Base-by-base conservation (phyloP, 2,329 filamentous ascomycete species). In the Neopestalotiopsis rosae region DNA sequence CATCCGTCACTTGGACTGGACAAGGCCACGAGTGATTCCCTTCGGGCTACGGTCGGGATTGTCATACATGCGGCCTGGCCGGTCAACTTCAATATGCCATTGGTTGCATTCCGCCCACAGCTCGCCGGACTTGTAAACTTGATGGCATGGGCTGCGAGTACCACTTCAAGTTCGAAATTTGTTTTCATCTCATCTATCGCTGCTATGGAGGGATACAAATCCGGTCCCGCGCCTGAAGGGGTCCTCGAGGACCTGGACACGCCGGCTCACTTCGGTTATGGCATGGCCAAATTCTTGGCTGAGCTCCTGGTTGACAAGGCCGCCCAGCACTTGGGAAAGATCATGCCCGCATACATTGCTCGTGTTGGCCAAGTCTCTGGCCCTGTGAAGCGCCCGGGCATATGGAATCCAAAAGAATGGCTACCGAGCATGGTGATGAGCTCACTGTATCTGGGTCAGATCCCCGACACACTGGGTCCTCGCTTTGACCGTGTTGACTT, bases 331-430 rank as follows among this genome's bases (percentile, higher is more conserved):
- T 58, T 75, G 1, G 14, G 14, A 17, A 17, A 10, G 6, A 65
- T 62, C 0, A 30, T 73, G 28, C 57, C 70, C 9, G 69, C 74
- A 10, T 45, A 68, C 17, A 66, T 76, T 34, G 70, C 69, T 5
- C 72, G 76, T 4, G 73, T 78, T 0, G 76, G 77, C 20, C 77
- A 78, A 66, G 71, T 79, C 2, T 73, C 74, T 17, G 77, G 76
- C 4, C 58, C 75, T 2, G 67, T 68, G n/a, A 67, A 59, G 1
- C 17, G 61, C 17, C 56, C 10, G 6, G 80, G 79, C 1, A 52
- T 76, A 2, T 85, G 82, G 83, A 84, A 81, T 61, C 74, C 75
- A 5, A 73, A 76, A 3, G 83, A 85, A 73, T 84, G 81, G 73
- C 76, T 85, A 5, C 79, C 82, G 1, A 80, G 78, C 72, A 76